Conservation (phyloP, 371 early-diverging fungal genomes). For the Mucor ambiguus region DNA sequence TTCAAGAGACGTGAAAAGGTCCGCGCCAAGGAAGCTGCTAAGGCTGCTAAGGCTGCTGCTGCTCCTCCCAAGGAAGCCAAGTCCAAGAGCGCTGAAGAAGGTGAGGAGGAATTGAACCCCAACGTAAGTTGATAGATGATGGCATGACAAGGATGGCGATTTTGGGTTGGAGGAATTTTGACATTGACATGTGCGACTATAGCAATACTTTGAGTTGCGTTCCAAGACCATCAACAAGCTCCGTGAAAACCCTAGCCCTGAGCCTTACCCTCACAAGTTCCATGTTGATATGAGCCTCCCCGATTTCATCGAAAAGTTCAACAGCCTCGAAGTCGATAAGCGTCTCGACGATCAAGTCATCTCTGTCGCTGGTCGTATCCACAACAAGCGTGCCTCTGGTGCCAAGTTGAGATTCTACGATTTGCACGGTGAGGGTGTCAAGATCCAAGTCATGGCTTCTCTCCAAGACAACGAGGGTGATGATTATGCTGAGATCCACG, state of each 20-base stretch:
- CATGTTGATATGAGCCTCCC: conserved; percentile 84
- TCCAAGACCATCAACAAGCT: conserved; percentile 82
- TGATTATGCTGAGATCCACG: conserved; percentile 82
- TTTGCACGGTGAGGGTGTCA: conserved; percentile 91
- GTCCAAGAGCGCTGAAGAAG: conserved; percentile 65
- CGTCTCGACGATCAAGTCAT: conserved; percentile 71
- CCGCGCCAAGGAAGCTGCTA: conserved; percentile 83
- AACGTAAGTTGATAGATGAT: conserved; percentile 56
- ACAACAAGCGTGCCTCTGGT: conserved; percentile 87
- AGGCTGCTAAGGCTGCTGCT: conserved; percentile 64
- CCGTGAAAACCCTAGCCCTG: conserved; percentile 75
- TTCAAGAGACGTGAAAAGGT: conserved; percentile 92
- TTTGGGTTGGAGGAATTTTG: not conserved
- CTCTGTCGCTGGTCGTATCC: conserved; percentile 86
- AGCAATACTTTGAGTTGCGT: conserved; percentile 98
- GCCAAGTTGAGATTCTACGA: conserved; percentile 96
- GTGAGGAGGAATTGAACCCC: conserved; percentile 85
- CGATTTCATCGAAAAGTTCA: conserved; percentile 86
- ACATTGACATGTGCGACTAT: conserved; percentile 11
- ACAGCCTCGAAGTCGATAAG: conserved; percentile 71
- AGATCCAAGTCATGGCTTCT: conserved; percentile 95
- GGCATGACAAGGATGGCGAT: not conserved
- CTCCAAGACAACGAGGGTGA: conserved; percentile 76
- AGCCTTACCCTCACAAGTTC: conserved; percentile 99
- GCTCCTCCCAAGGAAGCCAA: conserved; percentile 62